Base-by-base conservation (phyloP, 2,329 filamentous ascomycete genomes). In the Aspergillus felis region DNA sequence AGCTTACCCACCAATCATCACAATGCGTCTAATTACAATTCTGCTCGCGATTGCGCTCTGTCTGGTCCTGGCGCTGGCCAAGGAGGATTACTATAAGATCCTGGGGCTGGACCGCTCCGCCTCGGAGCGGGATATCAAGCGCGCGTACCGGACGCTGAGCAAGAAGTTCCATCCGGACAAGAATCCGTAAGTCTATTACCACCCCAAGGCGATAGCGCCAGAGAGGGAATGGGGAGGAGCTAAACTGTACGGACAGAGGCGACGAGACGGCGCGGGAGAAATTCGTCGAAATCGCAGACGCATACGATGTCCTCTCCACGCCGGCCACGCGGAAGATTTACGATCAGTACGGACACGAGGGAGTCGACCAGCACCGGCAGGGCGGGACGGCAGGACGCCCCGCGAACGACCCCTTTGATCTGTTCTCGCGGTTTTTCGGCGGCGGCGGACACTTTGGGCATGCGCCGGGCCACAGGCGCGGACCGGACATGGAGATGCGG, bases 81-180 rank as follows among this genome's bases (percentile, higher is more conserved):
- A 72, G 6, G 77, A 79, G 61, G 79, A 81, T 59, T 78, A 78
- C 61, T 79, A 79, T 61, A 78, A 96, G 86, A 78, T 96, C 57
- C 85, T 99, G 27, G 91, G 89, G 55, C 78, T 99, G 62, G 84
- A 88, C 69, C 91, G 86, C 69, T 81, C 87, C 59, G 93, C 93
- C 17, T 87, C 85, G 50, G 92, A 96, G 54, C 87, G 87, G 69
- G 89, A 97, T 68, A 88, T 99, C 72, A 99, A 99, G 77, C 89
- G 90, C 49, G 92, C 94, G 24, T 99, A 99, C 76, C 86, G 92
- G 59, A 87, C 86, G 59, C 82, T 99, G 10, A 95, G 90, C 79
- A 97, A 97, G 77, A 96, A 95, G 74, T 97, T 84, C 74, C 94
- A 99, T 71, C 94, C 94, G 3, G 94, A 99, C 77, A 99, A 99